Evolutionary conservation across 2,329 filamentous ascomycete species (phyloP).

Genomic region (Botrytis sinoallii): DNA sequence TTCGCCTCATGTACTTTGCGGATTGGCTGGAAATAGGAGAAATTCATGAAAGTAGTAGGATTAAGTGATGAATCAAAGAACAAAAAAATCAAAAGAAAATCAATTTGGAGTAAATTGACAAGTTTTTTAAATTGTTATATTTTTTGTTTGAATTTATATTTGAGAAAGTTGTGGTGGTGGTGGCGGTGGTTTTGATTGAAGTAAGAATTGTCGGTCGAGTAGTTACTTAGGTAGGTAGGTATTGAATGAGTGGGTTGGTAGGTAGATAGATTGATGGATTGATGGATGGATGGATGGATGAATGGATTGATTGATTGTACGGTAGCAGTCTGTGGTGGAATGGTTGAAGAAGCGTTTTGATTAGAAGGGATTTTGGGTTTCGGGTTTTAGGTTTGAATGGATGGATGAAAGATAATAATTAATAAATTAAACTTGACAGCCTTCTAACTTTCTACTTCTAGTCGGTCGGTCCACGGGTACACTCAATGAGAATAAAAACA

Average conservation of each 20-base stretch:
- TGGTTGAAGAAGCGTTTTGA: neutral
- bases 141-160: neutral
- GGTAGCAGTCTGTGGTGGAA: neutral
- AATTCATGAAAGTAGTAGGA: neutral
- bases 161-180: neutral
- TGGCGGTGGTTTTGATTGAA: neutral
- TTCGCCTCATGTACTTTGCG: conserved; percentile 21
- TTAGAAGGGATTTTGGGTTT: neutral
- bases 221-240: too few species aligned
- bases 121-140: neutral
- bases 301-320: neutral
- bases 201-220: neutral
- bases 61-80: neutral
- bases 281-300: neutral
- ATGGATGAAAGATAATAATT: neutral
- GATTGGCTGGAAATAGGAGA: neutral
- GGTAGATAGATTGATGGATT: neutral
- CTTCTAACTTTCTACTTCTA: neutral
- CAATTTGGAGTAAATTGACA: neutral
- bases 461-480: neutral
- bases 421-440: neutral
- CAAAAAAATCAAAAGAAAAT: neutral
- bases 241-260: neutral
- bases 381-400: neutral
- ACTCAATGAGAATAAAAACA: neutral